A percentile compares a stretch with the other conserved stretches of the same genome.
phyloP scores from a whole-genome alignment of 148 eudicot species.

The Beta vulgaris region DNA sequence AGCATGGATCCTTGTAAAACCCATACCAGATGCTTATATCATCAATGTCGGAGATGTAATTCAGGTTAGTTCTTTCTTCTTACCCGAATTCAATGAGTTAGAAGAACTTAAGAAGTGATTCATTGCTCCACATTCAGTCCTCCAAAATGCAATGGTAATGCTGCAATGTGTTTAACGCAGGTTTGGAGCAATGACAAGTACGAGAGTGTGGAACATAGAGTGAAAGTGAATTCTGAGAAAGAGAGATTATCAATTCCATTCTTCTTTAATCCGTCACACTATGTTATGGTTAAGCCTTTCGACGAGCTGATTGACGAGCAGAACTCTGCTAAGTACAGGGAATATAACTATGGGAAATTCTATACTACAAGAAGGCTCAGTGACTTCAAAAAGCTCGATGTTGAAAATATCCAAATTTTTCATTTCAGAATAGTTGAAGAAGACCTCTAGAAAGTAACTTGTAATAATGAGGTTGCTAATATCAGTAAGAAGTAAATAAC shows the following conservation, averaged over 20 bases:
- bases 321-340: constrained; percentile 46
- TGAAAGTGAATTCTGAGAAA: constrained; percentile 44
- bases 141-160: neutral
- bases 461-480: neutral
- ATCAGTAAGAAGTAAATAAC: neutral
- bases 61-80: constrained; percentile 44
- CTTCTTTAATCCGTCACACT: constrained; percentile 49
- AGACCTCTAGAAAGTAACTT: neutral
- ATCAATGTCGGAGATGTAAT: constrained; percentile 75
- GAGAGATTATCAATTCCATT: constrained; percentile 58
- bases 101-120: neutral
- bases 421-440: constrained; percentile 39
- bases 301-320: constrained; percentile 42
- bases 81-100: neutral
- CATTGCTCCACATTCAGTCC: neutral
- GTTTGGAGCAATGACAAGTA: constrained; percentile 73
- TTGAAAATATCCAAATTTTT: constrained; percentile 55
- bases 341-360: constrained; percentile 58
- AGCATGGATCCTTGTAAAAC: constrained; percentile 69
- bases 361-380: constrained; percentile 42
- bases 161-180: constrained; percentile 24
- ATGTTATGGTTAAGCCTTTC: constrained; percentile 52
- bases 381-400: constrained; percentile 63
- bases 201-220: constrained; percentile 69
- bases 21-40: constrained; percentile 56